Conservation (phyloP, 139 green algal species). For the Eudorina sp. region DNA sequence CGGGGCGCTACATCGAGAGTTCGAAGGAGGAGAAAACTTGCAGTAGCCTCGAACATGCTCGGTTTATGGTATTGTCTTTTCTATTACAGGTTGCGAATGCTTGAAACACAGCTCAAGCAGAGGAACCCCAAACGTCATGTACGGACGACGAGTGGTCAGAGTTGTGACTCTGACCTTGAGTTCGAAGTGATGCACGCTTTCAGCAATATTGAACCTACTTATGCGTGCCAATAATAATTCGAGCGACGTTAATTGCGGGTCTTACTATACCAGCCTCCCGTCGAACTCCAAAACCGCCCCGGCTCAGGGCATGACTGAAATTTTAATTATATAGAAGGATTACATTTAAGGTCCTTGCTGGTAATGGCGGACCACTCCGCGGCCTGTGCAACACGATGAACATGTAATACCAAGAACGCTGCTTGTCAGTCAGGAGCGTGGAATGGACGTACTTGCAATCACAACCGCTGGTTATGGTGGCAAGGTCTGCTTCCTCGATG, state of each 20-base stretch:
- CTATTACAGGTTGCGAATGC: neutral
- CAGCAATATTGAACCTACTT: too few relatives aligned
- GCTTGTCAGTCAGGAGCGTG: neutral
- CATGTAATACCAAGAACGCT: neutral
- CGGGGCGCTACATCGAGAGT: constrained; percentile 7
- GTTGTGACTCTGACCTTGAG: too few relatives aligned
- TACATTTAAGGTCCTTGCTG: neutral
- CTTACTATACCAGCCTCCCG: neutral
- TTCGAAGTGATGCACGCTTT: too few relatives aligned
- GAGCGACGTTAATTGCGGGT: too few relatives aligned
- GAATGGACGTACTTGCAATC: constrained; percentile 32
- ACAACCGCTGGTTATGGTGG: constrained; percentile 21
- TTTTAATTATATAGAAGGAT: neutral
- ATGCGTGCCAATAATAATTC: too few relatives aligned
- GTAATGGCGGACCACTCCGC: neutral
- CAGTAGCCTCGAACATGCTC: neutral
- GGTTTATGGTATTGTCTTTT: neutral
- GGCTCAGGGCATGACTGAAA: too few relatives aligned
- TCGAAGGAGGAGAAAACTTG: neutral
- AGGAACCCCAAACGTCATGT: neutral
- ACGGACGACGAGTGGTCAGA: neutral
- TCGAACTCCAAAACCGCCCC: neutral
- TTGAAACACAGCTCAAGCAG: neutral
- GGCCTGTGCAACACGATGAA: neutral
- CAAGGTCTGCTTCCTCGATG: constrained; percentile 31